phyloP scores from a whole-genome alignment of 805 yeast genomes.

The Yarrowia divulgata region DNA sequence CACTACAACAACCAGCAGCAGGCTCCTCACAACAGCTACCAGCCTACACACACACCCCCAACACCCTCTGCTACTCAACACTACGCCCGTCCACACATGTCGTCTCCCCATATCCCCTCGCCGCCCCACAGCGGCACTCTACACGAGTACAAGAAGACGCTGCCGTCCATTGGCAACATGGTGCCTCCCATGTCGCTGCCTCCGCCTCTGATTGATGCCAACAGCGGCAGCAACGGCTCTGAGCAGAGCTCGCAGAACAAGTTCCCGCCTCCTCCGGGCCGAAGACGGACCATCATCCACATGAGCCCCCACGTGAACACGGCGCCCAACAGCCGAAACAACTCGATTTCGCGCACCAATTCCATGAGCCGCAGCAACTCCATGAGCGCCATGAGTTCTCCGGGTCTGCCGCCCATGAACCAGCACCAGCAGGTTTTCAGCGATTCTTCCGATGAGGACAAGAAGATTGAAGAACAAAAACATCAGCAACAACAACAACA shows the following conservation, averaged over 20 bases:
- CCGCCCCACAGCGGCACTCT: conserved; percentile 33
- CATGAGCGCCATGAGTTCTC: conserved; percentile 13
- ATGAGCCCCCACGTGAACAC: conserved; percentile 23
- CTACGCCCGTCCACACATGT: conserved; percentile 1
- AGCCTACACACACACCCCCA: neutral
- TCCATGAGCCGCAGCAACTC: conserved; percentile 17
- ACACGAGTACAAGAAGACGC: conserved; percentile 29
- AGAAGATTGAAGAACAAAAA: neutral
- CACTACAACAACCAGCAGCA: neutral
- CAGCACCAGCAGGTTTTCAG: conserved; percentile 16
- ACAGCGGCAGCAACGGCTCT: no score
- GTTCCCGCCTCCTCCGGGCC: conserved; percentile 20
- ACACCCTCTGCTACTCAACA: neutral
- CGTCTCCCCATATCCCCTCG: conserved; percentile 26
- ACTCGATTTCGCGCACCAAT: conserved; percentile 2
- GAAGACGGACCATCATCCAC: conserved; percentile 25
- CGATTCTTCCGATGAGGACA: conserved; percentile 24
- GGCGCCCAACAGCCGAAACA: conserved; percentile 9
- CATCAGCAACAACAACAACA: neutral
- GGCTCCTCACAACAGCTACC: no score
- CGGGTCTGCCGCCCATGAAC: conserved; percentile 3
- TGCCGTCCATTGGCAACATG: conserved; percentile 26
- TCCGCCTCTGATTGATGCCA: conserved; percentile 22
- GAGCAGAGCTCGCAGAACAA: neutral
- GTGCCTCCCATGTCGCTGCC: conserved; percentile 32